Evolutionary conservation across 1,284 basidiomycete species (phyloP).

Genomic region (Cryptococcus deneoformans): DNA sequence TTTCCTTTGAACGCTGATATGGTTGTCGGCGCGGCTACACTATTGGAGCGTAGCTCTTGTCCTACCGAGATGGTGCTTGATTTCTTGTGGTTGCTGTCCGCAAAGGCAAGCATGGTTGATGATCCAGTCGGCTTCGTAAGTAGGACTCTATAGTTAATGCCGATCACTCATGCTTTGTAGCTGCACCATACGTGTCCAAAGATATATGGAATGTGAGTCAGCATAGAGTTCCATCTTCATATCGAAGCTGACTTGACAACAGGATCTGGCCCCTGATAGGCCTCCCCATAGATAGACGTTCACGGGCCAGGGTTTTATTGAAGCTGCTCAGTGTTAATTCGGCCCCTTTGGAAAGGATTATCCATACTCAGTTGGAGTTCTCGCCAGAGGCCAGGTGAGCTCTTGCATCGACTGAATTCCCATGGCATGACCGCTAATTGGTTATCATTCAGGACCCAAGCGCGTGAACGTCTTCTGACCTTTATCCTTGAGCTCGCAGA

Average conservation of each 20-base stretch:
- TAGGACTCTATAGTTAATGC: background rate
- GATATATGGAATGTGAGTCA: conserved; percentile 17
- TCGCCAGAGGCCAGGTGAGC: conserved; percentile 15
- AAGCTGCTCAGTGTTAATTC: conserved; percentile 34
- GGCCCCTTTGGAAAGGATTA: conserved; percentile 22
- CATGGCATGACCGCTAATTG: background rate
- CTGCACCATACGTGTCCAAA: conserved; percentile 10
- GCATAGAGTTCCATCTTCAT: background rate
- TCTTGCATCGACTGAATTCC: background rate
- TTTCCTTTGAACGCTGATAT: conserved; percentile 21
- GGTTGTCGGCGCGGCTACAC: conserved; percentile 16
- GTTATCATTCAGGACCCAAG: conserved; percentile 3
- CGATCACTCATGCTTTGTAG: background rate
- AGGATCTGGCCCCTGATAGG: conserved; percentile 39
- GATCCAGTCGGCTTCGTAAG: conserved; percentile 36
- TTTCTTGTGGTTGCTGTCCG: conserved; percentile 39
- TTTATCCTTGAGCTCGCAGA: conserved; percentile 38
- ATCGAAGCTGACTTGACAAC: background rate
- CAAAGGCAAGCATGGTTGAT: conserved; percentile 18
- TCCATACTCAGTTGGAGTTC: conserved; percentile 14
- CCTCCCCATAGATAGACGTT: conserved; percentile 15
- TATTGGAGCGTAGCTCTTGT: conserved; percentile 14
- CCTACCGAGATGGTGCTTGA: conserved; percentile 30
- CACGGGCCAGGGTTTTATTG: conserved; percentile 29
- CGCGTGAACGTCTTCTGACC: conserved; percentile 30